Base-by-base conservation (phyloP, 164 flowering plant species). In the Berberis vulgaris region DNA sequence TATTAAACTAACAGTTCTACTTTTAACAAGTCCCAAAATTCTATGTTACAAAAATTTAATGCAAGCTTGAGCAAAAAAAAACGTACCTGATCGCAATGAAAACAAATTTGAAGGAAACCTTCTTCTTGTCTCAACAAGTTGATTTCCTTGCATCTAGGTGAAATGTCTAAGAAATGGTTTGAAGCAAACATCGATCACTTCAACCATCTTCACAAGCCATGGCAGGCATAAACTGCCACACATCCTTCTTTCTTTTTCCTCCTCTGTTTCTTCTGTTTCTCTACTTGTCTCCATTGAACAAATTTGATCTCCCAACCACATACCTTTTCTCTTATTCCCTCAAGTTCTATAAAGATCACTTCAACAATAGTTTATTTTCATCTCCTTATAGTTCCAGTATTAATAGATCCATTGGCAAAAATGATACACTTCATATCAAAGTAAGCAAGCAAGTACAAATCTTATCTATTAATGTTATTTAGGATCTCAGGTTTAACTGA, bases 261-360 rank as follows among this genome's bases (percentile, higher is more conserved):
- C 4, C 45, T 57, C n/a, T 68, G 45, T 40, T 65, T 62, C 49
- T 73, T 47, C 63, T 69, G 4, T n/a, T 58, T 45, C 43, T 61
- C 67, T 76, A 49, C 62, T 67, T 54, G 45, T 46, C 49, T 44
- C 40, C 43, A 43, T 2, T 43, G 46, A 63, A 43, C 63, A 66
- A 10, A 13, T 38, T 11, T 12, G 1, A 10, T 41, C 47, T 7
- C 46, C 39, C 55, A 38, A 40, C 57, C 13, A n/a, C 42, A 26
- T 40, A 2, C 40, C 1, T 42, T 4, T 46, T 53, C 41, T 2
- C 62, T 62, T 49, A 54, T 54, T 26, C 5, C 41, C n/a, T 57
- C 60, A 41, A 41, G 44, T 6, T 57, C 45, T 41, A 1, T 13
- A 40, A 56, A 56, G 41, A 40, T 38, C 1, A 13, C 59, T 1